These are phyloP conservation scores for Phycomyces blakesleeanus DNA, from an alignment of 192 early-diverging fungal genomes.

Conservation along the genomic window DNA sequence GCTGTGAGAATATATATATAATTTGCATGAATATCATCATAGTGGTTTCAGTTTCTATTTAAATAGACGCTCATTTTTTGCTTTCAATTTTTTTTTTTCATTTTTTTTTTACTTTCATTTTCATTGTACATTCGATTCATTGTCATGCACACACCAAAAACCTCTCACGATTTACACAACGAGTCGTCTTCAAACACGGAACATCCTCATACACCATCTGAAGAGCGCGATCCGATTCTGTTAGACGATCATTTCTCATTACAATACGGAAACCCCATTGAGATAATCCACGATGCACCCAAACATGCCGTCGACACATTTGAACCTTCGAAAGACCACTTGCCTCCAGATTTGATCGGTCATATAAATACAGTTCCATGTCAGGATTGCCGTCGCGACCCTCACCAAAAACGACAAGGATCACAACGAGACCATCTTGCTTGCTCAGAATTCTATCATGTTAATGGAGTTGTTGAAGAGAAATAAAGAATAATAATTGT, in stretches of 20 bases:
- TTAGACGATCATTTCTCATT: constrained; percentile 23
- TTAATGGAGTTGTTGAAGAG: constrained; percentile 7
- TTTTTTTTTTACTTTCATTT: too few species aligned
- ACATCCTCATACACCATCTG: neutral
- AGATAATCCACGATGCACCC: constrained; percentile 17
- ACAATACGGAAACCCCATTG: constrained; percentile 21
- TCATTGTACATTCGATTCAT: too few species aligned
- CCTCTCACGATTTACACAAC: neutral
- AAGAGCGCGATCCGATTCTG: constrained; percentile 24
- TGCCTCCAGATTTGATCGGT: neutral
- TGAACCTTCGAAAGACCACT: constrained; percentile 12
- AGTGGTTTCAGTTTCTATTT: too few species aligned
- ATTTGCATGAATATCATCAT: too few species aligned
- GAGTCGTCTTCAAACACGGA: too few species aligned
- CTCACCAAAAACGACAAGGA: neutral
- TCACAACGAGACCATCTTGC: constrained; percentile 3
- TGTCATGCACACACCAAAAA: neutral
- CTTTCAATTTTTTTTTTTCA: too few species aligned
- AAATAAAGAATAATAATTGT: constrained; percentile 15
- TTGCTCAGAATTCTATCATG: constrained; percentile 16
- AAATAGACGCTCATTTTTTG: too few species aligned
- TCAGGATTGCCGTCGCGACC: neutral
- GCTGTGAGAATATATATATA: too few species aligned
- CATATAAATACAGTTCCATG: neutral
- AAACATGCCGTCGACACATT: constrained; percentile 6